A percentile compares a stretch with the other conserved stretches of the same genome.
Evolutionary conservation across 202 grass and related monocot species (phyloP).

Genomic region (Setaria viridis): DNA sequence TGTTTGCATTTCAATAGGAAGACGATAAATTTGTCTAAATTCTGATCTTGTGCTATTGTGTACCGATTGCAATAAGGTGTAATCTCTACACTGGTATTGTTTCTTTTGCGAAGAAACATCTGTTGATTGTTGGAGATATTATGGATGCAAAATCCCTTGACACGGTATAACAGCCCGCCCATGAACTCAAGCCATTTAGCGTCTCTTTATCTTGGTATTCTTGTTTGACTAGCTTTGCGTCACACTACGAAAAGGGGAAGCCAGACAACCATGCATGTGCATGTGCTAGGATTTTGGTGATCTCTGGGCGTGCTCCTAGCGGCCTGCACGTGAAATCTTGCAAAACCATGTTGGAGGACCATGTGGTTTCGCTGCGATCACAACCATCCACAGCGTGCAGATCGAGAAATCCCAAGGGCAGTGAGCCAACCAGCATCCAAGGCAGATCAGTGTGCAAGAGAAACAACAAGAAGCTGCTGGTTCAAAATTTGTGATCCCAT

Average conservation of each 20-base stretch:
- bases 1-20: too few species aligned
- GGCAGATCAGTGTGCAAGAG: background rate
- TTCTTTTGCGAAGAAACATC: too few species aligned
- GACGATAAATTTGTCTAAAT: too few species aligned
- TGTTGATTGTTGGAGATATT: too few species aligned
- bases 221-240: background rate
- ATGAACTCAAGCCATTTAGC: background rate
- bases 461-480: too few species aligned
- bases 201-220: background rate
- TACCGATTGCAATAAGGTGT: too few species aligned
- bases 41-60: too few species aligned
- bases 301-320: conserved; percentile 22
- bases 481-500: too few species aligned
- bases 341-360: conserved; percentile 6
- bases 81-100: too few species aligned
- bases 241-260: background rate
- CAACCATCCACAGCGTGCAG: too few species aligned
- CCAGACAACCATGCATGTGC: background rate
- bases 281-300: conserved; percentile 6
- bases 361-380: background rate
- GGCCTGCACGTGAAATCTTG: conserved; percentile 25
- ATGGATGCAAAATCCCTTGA: too few species aligned
- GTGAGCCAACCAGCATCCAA: background rate
- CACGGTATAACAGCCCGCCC: too few species aligned
- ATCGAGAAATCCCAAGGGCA: conserved; percentile 3